A percentile compares a stretch with the other conserved stretches of the same genome.
Evolutionary conservation across 805 yeast genomes (phyloP).

Genomic region (Myxozyma monticola): DNA sequence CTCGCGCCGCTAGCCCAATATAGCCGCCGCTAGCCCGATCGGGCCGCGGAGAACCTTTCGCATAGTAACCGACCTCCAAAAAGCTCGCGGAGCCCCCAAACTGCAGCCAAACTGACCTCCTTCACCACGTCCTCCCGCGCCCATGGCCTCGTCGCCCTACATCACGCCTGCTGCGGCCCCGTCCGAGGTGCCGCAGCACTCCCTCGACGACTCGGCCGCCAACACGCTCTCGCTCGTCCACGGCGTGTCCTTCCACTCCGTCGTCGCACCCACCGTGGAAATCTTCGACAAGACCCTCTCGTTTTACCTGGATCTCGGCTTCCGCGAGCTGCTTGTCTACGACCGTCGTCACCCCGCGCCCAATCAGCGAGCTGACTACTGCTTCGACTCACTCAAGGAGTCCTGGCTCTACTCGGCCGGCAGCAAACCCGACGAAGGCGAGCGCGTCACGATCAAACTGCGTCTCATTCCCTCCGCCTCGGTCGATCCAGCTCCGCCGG

Average conservation of each 20-base stretch:
- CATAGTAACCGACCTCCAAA: too few relatives aligned
- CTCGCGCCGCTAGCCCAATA: too few relatives aligned
- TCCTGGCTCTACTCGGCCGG: conserved; percentile 40
- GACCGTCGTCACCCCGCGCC: conserved; percentile 30
- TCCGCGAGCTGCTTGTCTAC: conserved; percentile 41
- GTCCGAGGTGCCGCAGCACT: not conserved
- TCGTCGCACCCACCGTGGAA: conserved; percentile 52
- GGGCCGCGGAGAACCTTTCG: too few relatives aligned
- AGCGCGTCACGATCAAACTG: conserved; percentile 33
- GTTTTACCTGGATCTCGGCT: conserved; percentile 58
- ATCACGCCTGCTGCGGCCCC: conserved; percentile 9
- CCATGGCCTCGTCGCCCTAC: conserved; percentile 25
- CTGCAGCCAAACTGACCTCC: not conserved
- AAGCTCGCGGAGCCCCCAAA: too few relatives aligned
- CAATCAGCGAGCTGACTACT: conserved; percentile 21
- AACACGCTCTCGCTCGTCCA: conserved; percentile 44
- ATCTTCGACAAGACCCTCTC: conserved; percentile 49
- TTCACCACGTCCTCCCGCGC: not conserved
- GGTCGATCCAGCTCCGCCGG: conserved; percentile 21
- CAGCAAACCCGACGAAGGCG: conserved; percentile 37
- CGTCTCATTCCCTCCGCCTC: conserved; percentile 23
- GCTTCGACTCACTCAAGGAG: conserved; percentile 33
- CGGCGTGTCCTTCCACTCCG: conserved; percentile 55
- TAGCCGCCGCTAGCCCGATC: too few relatives aligned
- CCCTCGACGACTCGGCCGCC: conserved; percentile 1